phyloP scores from a whole-genome alignment of 2,329 filamentous ascomycete species.

The Aspergillus clavatus region DNA sequence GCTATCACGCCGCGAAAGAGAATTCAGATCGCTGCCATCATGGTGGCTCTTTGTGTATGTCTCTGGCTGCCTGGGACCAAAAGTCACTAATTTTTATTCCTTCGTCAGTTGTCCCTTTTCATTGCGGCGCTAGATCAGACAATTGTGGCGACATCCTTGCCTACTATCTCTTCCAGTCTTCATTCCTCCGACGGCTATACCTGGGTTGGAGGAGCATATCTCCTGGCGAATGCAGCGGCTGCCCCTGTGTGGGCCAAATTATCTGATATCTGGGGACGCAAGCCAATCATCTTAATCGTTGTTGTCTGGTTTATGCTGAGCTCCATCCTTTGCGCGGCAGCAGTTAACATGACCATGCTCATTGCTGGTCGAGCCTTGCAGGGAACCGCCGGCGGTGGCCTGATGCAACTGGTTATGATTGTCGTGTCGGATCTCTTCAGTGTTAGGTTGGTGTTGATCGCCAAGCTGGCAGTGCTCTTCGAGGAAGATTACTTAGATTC shows the following conservation, averaged over 20 bases:
- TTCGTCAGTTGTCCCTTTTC: neutral
- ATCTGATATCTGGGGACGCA: constrained; percentile 11
- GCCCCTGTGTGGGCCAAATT: neutral
- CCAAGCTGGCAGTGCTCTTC: too few relatives aligned
- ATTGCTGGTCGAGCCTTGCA: constrained; percentile 51
- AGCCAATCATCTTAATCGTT: constrained; percentile 44
- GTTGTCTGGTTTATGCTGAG: constrained; percentile 45
- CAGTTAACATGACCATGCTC: constrained; percentile 46
- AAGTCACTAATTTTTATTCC: neutral
- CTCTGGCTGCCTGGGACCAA: neutral
- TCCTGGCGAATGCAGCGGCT: neutral
- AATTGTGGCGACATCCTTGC: neutral
- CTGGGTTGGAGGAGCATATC: neutral
- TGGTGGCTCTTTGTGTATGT: neutral
- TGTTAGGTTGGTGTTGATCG: constrained; percentile 30
- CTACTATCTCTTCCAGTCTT: neutral
- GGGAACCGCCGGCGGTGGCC: constrained; percentile 49
- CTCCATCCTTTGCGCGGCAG: constrained; percentile 47
- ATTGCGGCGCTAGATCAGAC: neutral
- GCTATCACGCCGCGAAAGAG: neutral
- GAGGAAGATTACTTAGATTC: too few relatives aligned
- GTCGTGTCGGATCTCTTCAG: constrained; percentile 53
- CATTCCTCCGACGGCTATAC: neutral
- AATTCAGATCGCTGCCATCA: neutral
- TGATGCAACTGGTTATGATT: constrained; percentile 49